Evolutionary conservation across 2,329 filamentous ascomycete species (phyloP).

Genomic region (Mycocentrospora acerina): DNA sequence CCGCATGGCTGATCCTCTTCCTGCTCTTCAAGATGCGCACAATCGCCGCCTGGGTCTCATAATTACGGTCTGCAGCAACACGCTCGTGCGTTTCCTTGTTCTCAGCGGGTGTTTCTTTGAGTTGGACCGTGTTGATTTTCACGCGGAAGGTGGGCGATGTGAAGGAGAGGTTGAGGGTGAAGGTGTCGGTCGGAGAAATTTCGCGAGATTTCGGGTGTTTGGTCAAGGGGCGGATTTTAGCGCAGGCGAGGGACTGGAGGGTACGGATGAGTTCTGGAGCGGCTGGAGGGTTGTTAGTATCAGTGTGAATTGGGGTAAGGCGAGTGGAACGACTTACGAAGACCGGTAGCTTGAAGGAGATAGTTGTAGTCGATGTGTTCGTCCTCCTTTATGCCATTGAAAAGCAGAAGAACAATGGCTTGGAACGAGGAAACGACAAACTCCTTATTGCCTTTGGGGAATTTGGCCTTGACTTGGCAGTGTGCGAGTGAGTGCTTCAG

Average conservation of each 20-base stretch:
- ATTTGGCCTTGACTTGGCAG: constrained; percentile 79
- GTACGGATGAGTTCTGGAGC: constrained; percentile 83
- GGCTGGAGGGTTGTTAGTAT: constrained; percentile 44
- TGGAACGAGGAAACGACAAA: constrained; percentile 90
- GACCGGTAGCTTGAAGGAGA: constrained; percentile 71
- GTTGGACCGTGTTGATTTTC: constrained; percentile 98
- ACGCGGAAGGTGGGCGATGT: constrained; percentile 80
- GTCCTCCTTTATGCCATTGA: constrained; percentile 69
- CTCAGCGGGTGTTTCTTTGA: constrained; percentile 93
- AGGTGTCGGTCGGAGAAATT: constrained; percentile 75
- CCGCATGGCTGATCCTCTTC: constrained; percentile 82
- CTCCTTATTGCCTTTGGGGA: constrained; percentile 80
- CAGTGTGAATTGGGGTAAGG: background rate
- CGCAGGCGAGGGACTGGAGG: constrained; percentile 91
- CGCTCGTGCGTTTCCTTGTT: constrained; percentile 92
- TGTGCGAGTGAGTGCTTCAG: constrained; percentile 96
- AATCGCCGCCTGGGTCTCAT: constrained; percentile 95
- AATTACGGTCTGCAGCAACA: constrained; percentile 85
- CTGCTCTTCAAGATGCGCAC: constrained; percentile 96
- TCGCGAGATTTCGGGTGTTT: constrained; percentile 87
- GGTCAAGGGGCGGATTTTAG: constrained; percentile 76
- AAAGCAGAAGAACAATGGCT: constrained; percentile 84
- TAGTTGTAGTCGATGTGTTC: constrained; percentile 73
- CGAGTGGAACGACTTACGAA: constrained; percentile 55
- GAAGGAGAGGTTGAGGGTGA: constrained; percentile 78